Base-by-base conservation (phyloP, 2,329 filamentous ascomycete genomes). In the Talaromyces sp. region DNA sequence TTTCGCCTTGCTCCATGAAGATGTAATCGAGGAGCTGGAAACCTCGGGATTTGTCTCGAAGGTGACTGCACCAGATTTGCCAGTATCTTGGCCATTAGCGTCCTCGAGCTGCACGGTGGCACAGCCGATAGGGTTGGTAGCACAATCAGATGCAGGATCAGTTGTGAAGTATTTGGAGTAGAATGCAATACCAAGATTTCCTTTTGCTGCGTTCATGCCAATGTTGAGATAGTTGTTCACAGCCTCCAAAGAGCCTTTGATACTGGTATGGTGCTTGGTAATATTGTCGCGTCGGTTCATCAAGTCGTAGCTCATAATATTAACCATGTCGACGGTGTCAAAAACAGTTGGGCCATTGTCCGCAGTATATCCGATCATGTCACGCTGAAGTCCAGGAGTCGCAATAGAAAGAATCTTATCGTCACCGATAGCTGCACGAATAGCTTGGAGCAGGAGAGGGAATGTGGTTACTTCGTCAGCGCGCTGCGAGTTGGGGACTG, bases 221-320 rank as follows among this genome's bases (percentile, higher is more conserved):
- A 84, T 83, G 2, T 79, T 75, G 17, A 88, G 74, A 73, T 91
- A 91, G 43, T 82, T 82, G 61, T 87, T 79, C 52, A 91, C 74
- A 3, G 85, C 79, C 5, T 82, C 78, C 7, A 83, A 74, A 0
- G 88, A 88, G 10, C 79, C 83, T 15, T 78, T 71, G 7, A 91
- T 80, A n/a, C 86, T 86, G 50, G 84, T 88, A 72, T 90, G 88
- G 74, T 92, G 89, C 39, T 79, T 82, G 3, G 89, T 90, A 10
- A 80, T 73, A 50, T 76, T 86, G 76, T 91, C 86, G 39, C 90
- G 86, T 39, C 89, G 71, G 77, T 90, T 91, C 84, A 90, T 89
- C 57, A 92, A 73, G 72, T 92, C 89, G 73, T 91, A 91, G 1
- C 85, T 83, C 89, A 91, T 91, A 68, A 91, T 71, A 69, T 91